Evolutionary conservation across 129 eudicot species (phyloP).

Genomic region (Chrysanthemum makinoi): DNA sequence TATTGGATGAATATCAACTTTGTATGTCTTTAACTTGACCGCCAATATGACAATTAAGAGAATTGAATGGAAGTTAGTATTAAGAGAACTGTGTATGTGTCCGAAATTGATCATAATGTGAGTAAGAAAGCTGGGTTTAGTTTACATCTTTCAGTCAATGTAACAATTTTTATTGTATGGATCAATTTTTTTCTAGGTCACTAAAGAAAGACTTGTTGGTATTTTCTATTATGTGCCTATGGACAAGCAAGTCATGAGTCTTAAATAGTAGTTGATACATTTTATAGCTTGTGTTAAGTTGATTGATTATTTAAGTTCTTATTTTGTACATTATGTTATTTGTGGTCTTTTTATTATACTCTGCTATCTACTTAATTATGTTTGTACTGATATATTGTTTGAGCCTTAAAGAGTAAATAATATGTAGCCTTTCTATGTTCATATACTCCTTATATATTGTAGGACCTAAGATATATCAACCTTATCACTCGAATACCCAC

Average conservation of each 20-base stretch:
- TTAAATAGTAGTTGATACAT: not conserved
- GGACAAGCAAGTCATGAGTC: conserved; percentile 63
- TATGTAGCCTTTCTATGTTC: no score
- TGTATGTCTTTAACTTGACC: no score
- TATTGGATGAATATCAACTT: no score
- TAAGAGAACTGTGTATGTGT: conserved; percentile 75
- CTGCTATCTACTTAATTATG: conserved; percentile 9
- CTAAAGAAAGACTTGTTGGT: conserved; percentile 84
- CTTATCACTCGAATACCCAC: no score
- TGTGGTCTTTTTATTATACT: no score
- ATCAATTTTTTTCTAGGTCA: conserved; percentile 38
- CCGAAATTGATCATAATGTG: conserved; percentile 80
- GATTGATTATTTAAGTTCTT: no score
- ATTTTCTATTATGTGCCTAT: conserved; percentile 50
- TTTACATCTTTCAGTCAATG: not conserved
- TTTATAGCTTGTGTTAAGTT: not conserved
- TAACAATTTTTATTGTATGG: not conserved
- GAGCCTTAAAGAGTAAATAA: no score
- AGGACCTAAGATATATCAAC: no score
- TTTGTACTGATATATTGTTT: no score
- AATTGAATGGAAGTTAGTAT: conserved; percentile 84
- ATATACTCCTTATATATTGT: no score
- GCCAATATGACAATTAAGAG: conserved; percentile 22
- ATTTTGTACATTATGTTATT: not conserved
- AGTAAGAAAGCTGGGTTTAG: conserved; percentile 19